Base-by-base conservation (phyloP, 192 early-diverging fungal species). In the Coemansia sp. region DNA sequence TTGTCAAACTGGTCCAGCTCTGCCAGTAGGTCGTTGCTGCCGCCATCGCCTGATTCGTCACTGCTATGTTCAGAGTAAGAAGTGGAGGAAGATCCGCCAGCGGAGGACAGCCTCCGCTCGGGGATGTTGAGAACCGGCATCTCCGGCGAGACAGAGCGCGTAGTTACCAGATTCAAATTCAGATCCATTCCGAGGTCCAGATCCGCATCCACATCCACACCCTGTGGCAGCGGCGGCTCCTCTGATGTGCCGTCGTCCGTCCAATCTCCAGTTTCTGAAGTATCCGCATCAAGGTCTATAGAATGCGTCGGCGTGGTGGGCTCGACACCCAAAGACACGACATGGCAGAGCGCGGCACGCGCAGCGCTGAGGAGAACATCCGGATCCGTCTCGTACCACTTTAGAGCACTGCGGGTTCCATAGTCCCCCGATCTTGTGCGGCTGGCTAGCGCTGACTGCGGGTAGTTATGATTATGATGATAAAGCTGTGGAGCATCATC, bases 1-100 rank as follows among this genome's bases (percentile, higher is more conserved):
- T 39, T 48, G 71, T 82, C 79, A 65, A 82, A 82, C 65, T 76
- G 67, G 46, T 82, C 79, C 51, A 82, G 62, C 71, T 82, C 70
- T 0, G 74, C 79, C 49, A 82, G 37, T 16, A 82, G 43, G 37
- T 71, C 79, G 19, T 66, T 41, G 41, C 68, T 51, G 7, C 22
- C 59, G 7, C 13, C 48, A 3, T 39, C 8, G 41, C 32, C 4
- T 32, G 32, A 32, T 32, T 32, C 32, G 32, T 32, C 32, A 32
- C 32, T 32, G 32, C 32, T 32, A 4, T 32, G 32, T 32, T 32
- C 32, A 32, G 32, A 32, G 32, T 32, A 4, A 32, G 32, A 32
- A 1, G 2, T 32, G 4, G 32, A 32, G 32, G 32, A 32, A 32
- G 32, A 32, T 1, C 32, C 32, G 32, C 32, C 2, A 32, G 32